Evolutionary conservation across 208 protist genomes (phyloP), one percentile per base, ranked within the genome.

Genomic region (Trichomonas vaginalis): DNA sequence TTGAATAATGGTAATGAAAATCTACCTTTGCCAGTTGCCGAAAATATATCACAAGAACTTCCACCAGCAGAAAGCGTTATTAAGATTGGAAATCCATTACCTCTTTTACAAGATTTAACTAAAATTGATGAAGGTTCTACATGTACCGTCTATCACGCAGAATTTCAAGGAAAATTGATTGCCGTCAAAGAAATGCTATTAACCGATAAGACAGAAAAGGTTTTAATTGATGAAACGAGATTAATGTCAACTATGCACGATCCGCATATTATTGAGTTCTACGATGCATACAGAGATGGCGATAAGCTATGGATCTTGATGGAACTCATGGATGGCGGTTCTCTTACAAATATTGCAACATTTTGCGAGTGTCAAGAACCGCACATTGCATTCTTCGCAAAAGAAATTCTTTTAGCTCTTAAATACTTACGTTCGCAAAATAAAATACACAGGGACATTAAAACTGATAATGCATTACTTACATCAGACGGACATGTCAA

Each of bases 391-490:
- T 90, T 45, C n/a, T 49, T 97, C 14, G 61, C 95, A 1, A 21
- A 47, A 32, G 80, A 80, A 6, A 96, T 95, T 15, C 46, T 96
- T 42, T 46, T 56, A 10, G 96, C 88, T 14, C 82, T 96, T 40
- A n/a, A 48, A 32, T 96, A 96, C 51, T 47, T 96, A 95, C 96
- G 96, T 48, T 46, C 0, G 15, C 83, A 87, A 39, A 48, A 56
- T 56, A 88, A 96, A 61, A 62, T 97, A 48, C 96, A 97, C 61
- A 15, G 96, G 10, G 96, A 97, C 86, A 90, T 97, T 79, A 96
- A 96, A 79, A 92, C 61, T 15, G 47, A 62, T 95, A 97, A 97
- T 51, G 49, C 96, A n/a, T 70, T 97, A 23, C 17, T 97, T 10
- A 96, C 61, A 10, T 42, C 15, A 82, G 80, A 90, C 14, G 95